Conservation (phyloP, 352 stramenopile genomes). For the Elongisporangium anandrum region DNA sequence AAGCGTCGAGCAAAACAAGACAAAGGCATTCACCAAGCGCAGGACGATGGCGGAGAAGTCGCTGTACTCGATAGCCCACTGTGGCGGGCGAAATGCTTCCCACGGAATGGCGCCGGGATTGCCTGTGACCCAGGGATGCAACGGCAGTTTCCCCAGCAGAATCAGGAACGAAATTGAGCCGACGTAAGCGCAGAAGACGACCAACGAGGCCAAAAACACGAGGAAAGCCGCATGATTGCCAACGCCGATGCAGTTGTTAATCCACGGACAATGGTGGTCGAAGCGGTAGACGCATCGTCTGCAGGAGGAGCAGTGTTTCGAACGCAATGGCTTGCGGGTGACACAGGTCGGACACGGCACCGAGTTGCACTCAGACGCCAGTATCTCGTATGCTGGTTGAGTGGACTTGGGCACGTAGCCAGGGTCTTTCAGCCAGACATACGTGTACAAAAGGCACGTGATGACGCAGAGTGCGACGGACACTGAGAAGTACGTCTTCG, state of each 20-base stretch:
- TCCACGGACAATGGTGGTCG: conserved; percentile 84
- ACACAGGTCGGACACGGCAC: conserved; percentile 80
- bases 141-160: conserved; percentile 31
- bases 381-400: conserved; percentile 68
- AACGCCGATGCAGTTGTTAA: conserved; percentile 81
- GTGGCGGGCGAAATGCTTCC: not conserved
- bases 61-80: not conserved
- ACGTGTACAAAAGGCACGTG: conserved; percentile 65
- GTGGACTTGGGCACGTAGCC: conserved; percentile 62
- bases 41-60: conserved; percentile 40
- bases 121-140: conserved; percentile 18
- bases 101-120: conserved; percentile 6
- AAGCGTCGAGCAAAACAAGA: conserved; percentile 51
- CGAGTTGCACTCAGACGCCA: conserved; percentile 52
- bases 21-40: conserved; percentile 42
- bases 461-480: conserved; percentile 31
- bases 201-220: conserved; percentile 52
- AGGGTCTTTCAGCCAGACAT: conserved; percentile 76
- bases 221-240: conserved; percentile 74
- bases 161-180: conserved; percentile 43
- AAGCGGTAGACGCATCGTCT: conserved; percentile 77
- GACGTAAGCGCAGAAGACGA: conserved; percentile 44
- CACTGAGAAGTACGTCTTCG: conserved; percentile 16
- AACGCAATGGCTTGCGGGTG: conserved; percentile 67
- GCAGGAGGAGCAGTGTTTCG: conserved; percentile 80